These are phyloP conservation scores for Drechslerella stenobrocha DNA, from an alignment of 2,329 filamentous ascomycete genomes.

Conservation along the genomic window DNA sequence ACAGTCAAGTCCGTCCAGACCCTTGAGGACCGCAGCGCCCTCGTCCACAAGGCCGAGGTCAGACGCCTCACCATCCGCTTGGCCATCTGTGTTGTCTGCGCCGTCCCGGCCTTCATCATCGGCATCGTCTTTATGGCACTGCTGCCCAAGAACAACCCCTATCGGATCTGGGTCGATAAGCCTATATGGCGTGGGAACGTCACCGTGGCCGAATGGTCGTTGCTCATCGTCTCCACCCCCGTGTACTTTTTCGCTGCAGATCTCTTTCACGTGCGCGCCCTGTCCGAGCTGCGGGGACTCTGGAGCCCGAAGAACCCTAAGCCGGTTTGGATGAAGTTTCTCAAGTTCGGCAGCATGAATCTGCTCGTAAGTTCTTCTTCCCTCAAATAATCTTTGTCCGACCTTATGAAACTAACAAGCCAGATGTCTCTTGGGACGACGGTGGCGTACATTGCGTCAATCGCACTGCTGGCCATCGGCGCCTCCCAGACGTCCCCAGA, in stretches of 20 bases:
- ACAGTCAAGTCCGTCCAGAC: constrained; percentile 78
- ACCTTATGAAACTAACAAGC: no score
- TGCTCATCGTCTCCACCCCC: constrained; percentile 80
- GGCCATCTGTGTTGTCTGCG: constrained; percentile 68
- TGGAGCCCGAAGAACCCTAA: constrained; percentile 77
- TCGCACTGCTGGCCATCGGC: constrained; percentile 74
- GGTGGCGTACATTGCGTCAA: constrained; percentile 81
- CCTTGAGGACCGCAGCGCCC: constrained; percentile 76
- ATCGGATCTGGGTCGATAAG: constrained; percentile 69
- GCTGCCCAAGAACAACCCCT: constrained; percentile 64
- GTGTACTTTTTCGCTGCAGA: constrained; percentile 86
- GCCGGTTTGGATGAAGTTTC: constrained; percentile 74
- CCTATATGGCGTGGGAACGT: constrained; percentile 71
- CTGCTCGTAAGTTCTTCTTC: constrained; percentile 66
- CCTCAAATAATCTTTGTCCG: no score
- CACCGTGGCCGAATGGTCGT: constrained; percentile 73
- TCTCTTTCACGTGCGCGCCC: constrained; percentile 75
- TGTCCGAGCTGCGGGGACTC: constrained; percentile 75
- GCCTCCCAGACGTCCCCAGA: constrained; percentile 56
- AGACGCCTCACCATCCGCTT: constrained; percentile 70
- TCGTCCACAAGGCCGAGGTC: constrained; percentile 72
- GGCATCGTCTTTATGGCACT: constrained; percentile 91
- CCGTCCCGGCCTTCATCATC: constrained; percentile 81
- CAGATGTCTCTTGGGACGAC: constrained; percentile 79
- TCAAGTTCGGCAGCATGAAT: constrained; percentile 96